Percentiles rank a stretch among this genome's conserved stretches.
These are phyloP conservation scores for Anethum foeniculum DNA, from an alignment of 140 eudicot genomes.

Conservation along the genomic window DNA sequence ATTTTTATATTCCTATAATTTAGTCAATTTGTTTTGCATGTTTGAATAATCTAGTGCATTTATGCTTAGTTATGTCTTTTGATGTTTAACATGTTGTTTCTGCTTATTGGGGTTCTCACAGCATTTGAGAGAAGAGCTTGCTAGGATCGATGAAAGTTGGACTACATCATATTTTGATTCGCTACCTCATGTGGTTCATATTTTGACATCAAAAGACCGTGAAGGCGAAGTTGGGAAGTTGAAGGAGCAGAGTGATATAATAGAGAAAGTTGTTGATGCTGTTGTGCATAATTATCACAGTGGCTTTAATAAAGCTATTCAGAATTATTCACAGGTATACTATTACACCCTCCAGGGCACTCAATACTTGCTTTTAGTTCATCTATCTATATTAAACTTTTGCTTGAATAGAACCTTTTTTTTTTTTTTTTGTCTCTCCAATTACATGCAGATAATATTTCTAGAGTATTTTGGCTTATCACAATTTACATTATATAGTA, in stretches of 20 bases:
- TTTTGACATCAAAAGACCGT: slow-evolving; percentile 89
- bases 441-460: not conserved
- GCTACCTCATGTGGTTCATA: slow-evolving; percentile 89
- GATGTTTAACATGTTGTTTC: not conserved
- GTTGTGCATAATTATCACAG: slow-evolving; percentile 97
- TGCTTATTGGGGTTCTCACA: slow-evolving; percentile 20
- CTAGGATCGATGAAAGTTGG: slow-evolving; percentile 82
- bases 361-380: not conserved
- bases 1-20: no score
- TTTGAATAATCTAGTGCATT: not conserved
- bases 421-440: not conserved
- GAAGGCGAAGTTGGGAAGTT: slow-evolving; percentile 66
- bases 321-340: slow-evolving; percentile 84
- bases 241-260: slow-evolving; percentile 87
- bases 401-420: not conserved
- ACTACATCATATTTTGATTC: slow-evolving; percentile 92
- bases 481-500: not conserved
- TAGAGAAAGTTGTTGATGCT: slow-evolving; percentile 96
- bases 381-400: not conserved
- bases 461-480: not conserved
- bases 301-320: slow-evolving; percentile 97
- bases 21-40: not conserved
- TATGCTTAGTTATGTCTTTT: not conserved
- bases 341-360: not conserved
- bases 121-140: slow-evolving; percentile 80